Conservation (phyloP, 768 basidiomycete genomes). For the Mycena rosella region DNA sequence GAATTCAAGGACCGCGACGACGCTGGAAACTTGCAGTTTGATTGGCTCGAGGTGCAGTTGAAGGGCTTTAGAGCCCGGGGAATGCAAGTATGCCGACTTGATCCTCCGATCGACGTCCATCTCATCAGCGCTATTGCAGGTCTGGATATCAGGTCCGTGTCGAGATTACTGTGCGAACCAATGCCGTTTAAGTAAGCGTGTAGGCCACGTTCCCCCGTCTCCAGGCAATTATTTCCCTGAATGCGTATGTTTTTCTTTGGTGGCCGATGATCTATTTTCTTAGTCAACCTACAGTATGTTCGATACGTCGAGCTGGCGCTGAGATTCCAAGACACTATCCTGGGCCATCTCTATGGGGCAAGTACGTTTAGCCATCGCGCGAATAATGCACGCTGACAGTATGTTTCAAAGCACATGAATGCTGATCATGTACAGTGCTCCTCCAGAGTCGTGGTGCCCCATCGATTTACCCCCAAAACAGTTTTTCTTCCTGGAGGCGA, state of each 20-base stretch:
- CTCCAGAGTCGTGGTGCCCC: constrained; percentile 23
- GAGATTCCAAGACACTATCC: constrained; percentile 87
- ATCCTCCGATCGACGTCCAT: constrained; percentile 1
- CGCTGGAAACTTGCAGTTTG: constrained; percentile 90
- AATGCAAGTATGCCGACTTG: constrained; percentile 71
- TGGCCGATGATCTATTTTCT: too few species aligned
- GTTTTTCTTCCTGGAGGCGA: constrained; percentile 70
- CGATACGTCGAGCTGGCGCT: constrained; percentile 83
- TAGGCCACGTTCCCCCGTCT: constrained; percentile 91
- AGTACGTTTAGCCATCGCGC: constrained; percentile 44
- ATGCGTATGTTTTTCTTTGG: constrained; percentile 70
- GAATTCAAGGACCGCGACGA: constrained; percentile 71
- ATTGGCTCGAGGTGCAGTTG: constrained; percentile 93
- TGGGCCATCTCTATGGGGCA: constrained; percentile 89
- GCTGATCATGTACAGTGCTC: constrained; percentile 78
- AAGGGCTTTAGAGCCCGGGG: constrained; percentile 72
- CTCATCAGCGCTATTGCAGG: constrained; percentile 49
- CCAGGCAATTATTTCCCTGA: constrained; percentile 85
- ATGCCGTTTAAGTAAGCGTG: constrained; percentile 21
- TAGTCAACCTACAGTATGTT: constrained; percentile 59
- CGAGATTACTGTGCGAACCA: constrained; percentile 6
- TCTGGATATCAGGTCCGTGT: constrained; percentile 60
- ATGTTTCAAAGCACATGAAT: constrained; percentile 77
- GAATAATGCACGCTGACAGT: constrained; percentile 41
- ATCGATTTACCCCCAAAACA: constrained; percentile 41